Base-by-base conservation (phyloP, 2,329 filamentous ascomycete species). In the Fusarium marasasianum region DNA sequence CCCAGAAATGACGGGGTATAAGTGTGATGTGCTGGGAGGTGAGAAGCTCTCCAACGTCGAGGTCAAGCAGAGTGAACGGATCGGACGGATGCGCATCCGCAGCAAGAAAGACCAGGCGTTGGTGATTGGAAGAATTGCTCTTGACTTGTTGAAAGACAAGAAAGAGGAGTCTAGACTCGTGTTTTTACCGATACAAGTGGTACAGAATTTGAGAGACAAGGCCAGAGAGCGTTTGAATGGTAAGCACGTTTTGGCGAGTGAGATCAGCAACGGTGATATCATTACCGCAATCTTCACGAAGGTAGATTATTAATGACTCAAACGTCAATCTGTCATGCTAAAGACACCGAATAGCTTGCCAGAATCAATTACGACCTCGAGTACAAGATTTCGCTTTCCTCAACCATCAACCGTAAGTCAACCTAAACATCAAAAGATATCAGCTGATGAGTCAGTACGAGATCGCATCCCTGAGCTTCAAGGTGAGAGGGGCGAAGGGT, bases 181-280 rank as follows among this genome's bases (percentile, higher is more conserved):
- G 0, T 71, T 71, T 13, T 3, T 71, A 1, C 53, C 67, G 1
- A 15, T 26, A 5, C 14, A n/a, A 0, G n/a, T 65, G 7, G 38
- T 65, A 0, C 31, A 56, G 15, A 29, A 20, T 8, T 15, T 69
- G 12, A 48, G 58, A 35, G 29, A 64, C 0, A 41, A 41, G 10
- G 6, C 12, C 0, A 59, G 37, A 3, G 54, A 26, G 18, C 12
- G 11, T 8, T 31, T 60, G 11, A 31, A 29, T 4, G 43, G 41
- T 4, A 51, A 51, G 2, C 26, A 59, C 3, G 1, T 0, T 3
- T 26, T 37, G 3, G 20, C 22, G 8, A 24, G 17, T n/a, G 38
- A 50, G 10, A 47, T 69, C 4, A 69, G 47, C 20, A 63, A 64
- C 5, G 65, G 64, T 1, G 65, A 69, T 17, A 55, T 69, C 14